These are phyloP conservation scores for Metahyphopichia silvanorum DNA, from an alignment of 805 yeast genomes.

Conservation along the genomic window DNA sequence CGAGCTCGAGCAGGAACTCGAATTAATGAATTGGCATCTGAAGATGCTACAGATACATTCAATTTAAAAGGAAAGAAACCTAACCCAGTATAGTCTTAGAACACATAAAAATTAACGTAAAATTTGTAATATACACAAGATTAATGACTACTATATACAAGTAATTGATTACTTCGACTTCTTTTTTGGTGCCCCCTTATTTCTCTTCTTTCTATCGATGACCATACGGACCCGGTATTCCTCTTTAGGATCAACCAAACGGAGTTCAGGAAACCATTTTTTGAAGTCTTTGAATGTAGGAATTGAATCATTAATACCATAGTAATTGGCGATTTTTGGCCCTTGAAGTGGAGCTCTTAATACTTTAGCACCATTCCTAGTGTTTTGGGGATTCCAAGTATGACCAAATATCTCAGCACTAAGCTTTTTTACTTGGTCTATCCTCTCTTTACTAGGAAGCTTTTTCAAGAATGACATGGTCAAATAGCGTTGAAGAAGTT, in stretches of 20 bases:
- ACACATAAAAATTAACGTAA: neutral
- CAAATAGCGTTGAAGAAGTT: neutral
- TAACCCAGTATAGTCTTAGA: slow-evolving; percentile 1
- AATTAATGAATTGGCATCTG: slow-evolving; percentile 3
- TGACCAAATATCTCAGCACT: slow-evolving; percentile 68
- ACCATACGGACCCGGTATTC: slow-evolving; percentile 65
- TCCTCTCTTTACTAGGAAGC: slow-evolving; percentile 43
- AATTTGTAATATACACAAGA: slow-evolving; percentile 5
- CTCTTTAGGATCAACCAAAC: slow-evolving; percentile 65
- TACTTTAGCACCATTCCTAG: slow-evolving; percentile 72
- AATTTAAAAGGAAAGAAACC: slow-evolving; percentile 8
- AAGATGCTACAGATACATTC: slow-evolving; percentile 29
- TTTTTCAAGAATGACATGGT: slow-evolving; percentile 29
- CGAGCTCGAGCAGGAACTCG: slow-evolving; percentile 1
- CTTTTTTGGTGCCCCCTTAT: slow-evolving; percentile 85
- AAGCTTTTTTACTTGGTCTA: slow-evolving; percentile 54
- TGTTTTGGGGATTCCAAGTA: slow-evolving; percentile 61
- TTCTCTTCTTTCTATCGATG: slow-evolving; percentile 71
- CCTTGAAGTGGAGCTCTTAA: slow-evolving; percentile 70
- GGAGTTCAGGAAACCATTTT: slow-evolving; percentile 47
- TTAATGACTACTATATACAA: slow-evolving; percentile 3
- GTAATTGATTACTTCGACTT: slow-evolving; percentile 25
- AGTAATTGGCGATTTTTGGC: slow-evolving; percentile 64
- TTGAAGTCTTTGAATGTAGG: slow-evolving; percentile 62
- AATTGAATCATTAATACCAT: slow-evolving; percentile 65